phyloP scores from a whole-genome alignment of 176 grass and related monocot genomes.

The Pontederia crassipes region DNA sequence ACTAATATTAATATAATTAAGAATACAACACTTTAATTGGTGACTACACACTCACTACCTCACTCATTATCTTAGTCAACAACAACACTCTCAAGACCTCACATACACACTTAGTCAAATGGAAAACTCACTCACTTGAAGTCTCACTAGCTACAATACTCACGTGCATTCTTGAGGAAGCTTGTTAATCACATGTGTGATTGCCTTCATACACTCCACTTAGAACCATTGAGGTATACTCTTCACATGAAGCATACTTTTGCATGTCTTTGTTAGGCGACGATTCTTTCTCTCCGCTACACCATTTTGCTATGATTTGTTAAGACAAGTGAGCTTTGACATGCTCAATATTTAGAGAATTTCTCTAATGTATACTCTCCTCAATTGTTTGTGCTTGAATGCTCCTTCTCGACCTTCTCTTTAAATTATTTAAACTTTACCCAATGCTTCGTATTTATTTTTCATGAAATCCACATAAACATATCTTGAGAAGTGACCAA shows the following conservation, averaged over 20 bases:
- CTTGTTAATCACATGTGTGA: conserved; percentile 8
- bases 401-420: conserved; percentile 12
- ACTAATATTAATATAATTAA: too few relatives aligned
- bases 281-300: neutral
- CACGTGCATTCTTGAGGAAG: neutral
- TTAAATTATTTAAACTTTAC: conserved; percentile 19
- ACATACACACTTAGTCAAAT: too few relatives aligned
- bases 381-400: conserved; percentile 4
- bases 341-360: conserved; percentile 2
- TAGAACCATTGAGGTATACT: conserved; percentile 16
- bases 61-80: too few relatives aligned
- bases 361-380: conserved; percentile 10
- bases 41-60: too few relatives aligned
- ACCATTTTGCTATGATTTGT: conserved; percentile 22
- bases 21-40: too few relatives aligned
- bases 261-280: neutral
- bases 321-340: conserved; percentile 9
- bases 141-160: too few relatives aligned
- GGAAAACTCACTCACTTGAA: too few relatives aligned
- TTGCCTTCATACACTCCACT: conserved; percentile 2
- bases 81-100: too few relatives aligned
- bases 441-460: neutral
- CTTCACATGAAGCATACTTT: conserved; percentile 8
- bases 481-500: neutral
- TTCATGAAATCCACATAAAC: conserved; percentile 11